These are phyloP conservation scores for Leccinum disarticulatum DNA, from an alignment of 768 basidiomycete species.

Conservation along the genomic window DNA sequence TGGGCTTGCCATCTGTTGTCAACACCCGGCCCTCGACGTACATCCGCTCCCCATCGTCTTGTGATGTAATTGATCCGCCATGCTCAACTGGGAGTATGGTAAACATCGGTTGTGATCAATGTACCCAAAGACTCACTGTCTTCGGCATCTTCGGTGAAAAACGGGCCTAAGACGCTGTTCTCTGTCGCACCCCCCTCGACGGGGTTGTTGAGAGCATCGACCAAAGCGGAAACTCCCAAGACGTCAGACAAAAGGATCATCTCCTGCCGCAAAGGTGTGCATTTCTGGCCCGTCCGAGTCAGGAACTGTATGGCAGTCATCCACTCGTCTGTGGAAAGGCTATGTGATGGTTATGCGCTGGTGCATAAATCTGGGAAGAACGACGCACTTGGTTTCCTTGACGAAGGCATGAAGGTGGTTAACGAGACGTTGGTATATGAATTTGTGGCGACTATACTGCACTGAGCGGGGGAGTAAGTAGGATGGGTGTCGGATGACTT, in stretches of 20 bases:
- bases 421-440: conserved; percentile 53
- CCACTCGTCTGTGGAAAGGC: conserved; percentile 84
- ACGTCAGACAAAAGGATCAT: conserved; percentile 86
- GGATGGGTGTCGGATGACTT: conserved; percentile 10
- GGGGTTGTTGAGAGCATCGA: conserved; percentile 74
- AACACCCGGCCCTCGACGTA: conserved; percentile 73
- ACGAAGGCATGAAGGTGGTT: conserved; percentile 75
- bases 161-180: conserved; percentile 78
- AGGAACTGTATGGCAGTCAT: conserved; percentile 77
- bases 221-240: conserved; percentile 74
- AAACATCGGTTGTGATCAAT: background rate
- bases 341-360: conserved; percentile 15
- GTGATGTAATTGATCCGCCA: conserved; percentile 72
- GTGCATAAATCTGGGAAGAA: background rate
- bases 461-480: background rate
- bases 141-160: conserved; percentile 75
- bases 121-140: conserved; percentile 47
- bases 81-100: conserved; percentile 47
- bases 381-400: conserved; percentile 58
- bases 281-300: conserved; percentile 71
- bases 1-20: conserved; percentile 57
- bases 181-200: conserved; percentile 64
- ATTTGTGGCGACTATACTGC: conserved; percentile 38
- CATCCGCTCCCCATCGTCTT: conserved; percentile 85
- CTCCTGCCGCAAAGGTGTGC: conserved; percentile 69